A percentile compares a stretch with the other conserved stretches of the same genome.
Evolutionary conservation across 2,329 filamentous ascomycete species (phyloP).

Genomic region (Sarocladium kiliense): DNA sequence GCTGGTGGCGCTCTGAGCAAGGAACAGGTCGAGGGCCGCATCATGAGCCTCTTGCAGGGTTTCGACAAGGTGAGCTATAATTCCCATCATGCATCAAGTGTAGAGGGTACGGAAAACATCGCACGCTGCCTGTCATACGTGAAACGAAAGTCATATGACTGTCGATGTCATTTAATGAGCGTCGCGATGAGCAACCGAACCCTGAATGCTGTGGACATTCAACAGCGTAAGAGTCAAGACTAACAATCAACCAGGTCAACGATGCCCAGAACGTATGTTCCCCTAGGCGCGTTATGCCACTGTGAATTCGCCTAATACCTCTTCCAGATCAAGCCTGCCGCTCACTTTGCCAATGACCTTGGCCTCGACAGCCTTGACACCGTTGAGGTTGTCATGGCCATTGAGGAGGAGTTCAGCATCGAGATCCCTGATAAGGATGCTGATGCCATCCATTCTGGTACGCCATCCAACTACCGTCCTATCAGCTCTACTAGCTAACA

Average conservation of each 20-base stretch:
- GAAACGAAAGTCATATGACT: background rate
- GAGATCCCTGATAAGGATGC: constrained; percentile 98
- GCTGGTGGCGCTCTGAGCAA: constrained; percentile 72
- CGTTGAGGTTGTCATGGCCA: constrained; percentile 99
- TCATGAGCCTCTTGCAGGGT: constrained; percentile 86
- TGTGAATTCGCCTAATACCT: constrained; percentile 15
- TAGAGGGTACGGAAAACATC: no score
- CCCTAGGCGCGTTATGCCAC: background rate
- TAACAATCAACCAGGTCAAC: constrained; percentile 52
- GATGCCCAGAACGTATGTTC: constrained; percentile 55
- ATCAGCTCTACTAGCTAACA: background rate
- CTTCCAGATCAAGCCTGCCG: constrained; percentile 67
- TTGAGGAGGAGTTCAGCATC: constrained; percentile 91
- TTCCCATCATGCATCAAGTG: no score
- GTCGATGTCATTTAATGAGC: background rate
- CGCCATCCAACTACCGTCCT: background rate
- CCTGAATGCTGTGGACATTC: background rate
- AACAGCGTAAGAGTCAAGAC: constrained; percentile 3
- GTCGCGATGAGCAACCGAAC: background rate
- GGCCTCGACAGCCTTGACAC: constrained; percentile 96
- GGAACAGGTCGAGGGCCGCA: constrained; percentile 84
- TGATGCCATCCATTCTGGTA: constrained; percentile 90
- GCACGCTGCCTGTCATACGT: no score
- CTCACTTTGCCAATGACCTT: constrained; percentile 96
- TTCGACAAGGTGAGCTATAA: constrained; percentile 78